Evolutionary conservation across 2,329 filamentous ascomycete genomes (phyloP), one percentile per base, ranked within the genome.

Genomic region (Eurotiales sp.): DNA sequence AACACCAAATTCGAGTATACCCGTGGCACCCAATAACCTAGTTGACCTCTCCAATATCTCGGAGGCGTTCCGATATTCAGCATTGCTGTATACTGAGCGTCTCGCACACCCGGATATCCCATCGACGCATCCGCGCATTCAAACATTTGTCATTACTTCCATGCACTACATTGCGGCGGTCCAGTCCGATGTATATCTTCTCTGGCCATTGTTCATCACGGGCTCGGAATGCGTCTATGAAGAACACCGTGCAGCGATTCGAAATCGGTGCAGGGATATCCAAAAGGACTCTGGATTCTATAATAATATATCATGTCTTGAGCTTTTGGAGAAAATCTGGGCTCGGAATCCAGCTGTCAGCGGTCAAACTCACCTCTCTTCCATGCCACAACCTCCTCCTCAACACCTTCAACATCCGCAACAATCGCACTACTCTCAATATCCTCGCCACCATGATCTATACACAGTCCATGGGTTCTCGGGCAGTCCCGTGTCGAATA

Each of bases 191-290:
- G 95, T 96, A 64, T 96, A 95, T 66, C 74, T 96, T 8, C 81
- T 96, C 8, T 96, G 91, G 92, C 91, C 92, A 2, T 79, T 96
- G 3, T 96, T 96, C 66, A 86, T 96, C 47, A 85, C 87, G 1
- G 91, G 91, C 17, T 90, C 88, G 19, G 92, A 96, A 72, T 95
- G 90, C 61, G 86, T 93, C 56, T 86, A 89, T 58, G 83, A 88
- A 61, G 76, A 84, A 46, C 88, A 96, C 63, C 87, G 91, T 56
- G 81, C 82, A 52, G 82, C 91, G 53, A 86, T 96, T 47, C 83
- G 90, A 48, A 79, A 83, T 58, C 86, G 90, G 60, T 95, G 90
- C 71, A 79, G 85, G 40, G 90, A 92, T 64, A 92, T 96, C 58
- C 90, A 92, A 77, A 82, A 84, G 25, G 87, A 92, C 58, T 92